A percentile compares a stretch with the other conserved stretches of the same genome.
phyloP scores from a whole-genome alignment of 768 basidiomycete species.

The Grammothele lineata region DNA sequence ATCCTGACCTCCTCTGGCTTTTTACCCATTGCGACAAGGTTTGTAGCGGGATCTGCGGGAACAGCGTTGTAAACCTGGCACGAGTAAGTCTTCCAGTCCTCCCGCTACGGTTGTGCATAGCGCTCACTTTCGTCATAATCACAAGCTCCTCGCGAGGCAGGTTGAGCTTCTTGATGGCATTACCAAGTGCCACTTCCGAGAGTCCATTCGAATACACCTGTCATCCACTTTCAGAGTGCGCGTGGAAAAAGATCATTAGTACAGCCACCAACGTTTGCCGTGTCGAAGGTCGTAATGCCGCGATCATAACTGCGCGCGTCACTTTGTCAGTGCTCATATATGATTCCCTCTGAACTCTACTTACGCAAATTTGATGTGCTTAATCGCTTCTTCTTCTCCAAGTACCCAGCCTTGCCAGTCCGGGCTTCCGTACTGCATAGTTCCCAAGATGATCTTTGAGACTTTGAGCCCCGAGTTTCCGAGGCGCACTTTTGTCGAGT shows the following conservation, averaged over 20 bases:
- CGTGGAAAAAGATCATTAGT: not conserved
- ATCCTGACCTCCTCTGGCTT: constrained; percentile 25
- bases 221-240: not conserved
- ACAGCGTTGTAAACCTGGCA: constrained; percentile 1
- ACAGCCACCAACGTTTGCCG: constrained; percentile 21
- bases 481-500: constrained; percentile 23
- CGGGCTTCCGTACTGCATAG: constrained; percentile 29
- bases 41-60: not conserved
- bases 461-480: constrained; percentile 39
- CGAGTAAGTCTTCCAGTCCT: too few species aligned
- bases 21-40: not conserved
- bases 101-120: not conserved
- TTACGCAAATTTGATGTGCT: constrained; percentile 38
- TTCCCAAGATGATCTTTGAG: constrained; percentile 34
- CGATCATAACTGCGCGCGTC: constrained; percentile 29
- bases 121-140: constrained; percentile 43
- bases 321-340: not conserved
- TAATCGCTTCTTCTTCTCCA: constrained; percentile 30
- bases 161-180: constrained; percentile 38
- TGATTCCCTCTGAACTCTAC: too few species aligned
- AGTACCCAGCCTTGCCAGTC: constrained; percentile 35
- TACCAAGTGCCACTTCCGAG: constrained; percentile 40
- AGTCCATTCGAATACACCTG: constrained; percentile 33
- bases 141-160: constrained; percentile 44
- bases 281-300: constrained; percentile 37